A percentile compares a stretch with the other conserved stretches of the same genome.
These are phyloP conservation scores for Saxispiralis lemnorum DNA, from an alignment of 495 filamentous ascomycete species.

Conservation along the genomic window DNA sequence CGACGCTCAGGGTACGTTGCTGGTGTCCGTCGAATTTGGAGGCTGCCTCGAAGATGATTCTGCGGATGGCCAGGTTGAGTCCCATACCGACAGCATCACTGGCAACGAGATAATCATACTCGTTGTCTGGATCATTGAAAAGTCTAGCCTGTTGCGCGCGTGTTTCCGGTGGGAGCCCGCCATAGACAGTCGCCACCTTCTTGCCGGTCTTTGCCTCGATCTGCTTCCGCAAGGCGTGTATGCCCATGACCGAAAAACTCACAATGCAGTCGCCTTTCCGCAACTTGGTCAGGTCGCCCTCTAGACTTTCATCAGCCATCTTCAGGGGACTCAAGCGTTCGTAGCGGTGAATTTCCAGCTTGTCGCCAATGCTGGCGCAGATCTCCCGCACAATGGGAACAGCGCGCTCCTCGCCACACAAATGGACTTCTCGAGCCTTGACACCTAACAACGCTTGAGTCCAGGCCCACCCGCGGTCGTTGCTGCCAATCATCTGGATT, in stretches of 20 bases:
- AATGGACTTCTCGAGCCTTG: slow-evolving; percentile 71
- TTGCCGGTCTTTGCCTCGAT: slow-evolving; percentile 61
- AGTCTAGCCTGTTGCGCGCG: slow-evolving; percentile 74
- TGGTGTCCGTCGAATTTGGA: slow-evolving; percentile 44
- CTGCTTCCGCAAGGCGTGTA: slow-evolving; percentile 60
- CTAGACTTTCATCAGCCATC: slow-evolving; percentile 42
- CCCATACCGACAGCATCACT: slow-evolving; percentile 98
- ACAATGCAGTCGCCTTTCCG: slow-evolving; percentile 83
- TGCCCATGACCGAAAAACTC: slow-evolving; percentile 59
- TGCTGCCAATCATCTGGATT: slow-evolving; percentile 87
- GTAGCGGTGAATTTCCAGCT: slow-evolving; percentile 63
- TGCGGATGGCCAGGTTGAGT: slow-evolving; percentile 80
- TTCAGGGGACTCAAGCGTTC: slow-evolving; percentile 62
- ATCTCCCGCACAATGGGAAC: slow-evolving; percentile 65
- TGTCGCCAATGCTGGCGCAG: slow-evolving; percentile 66
- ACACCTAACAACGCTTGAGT: slow-evolving; percentile 79
- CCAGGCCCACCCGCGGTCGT: slow-evolving; percentile 86
- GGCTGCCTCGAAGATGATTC: slow-evolving; percentile 68
- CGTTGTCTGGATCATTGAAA: slow-evolving; percentile 87
- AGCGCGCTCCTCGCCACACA: slow-evolving; percentile 77
- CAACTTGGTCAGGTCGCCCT: slow-evolving; percentile 44
- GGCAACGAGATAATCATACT: slow-evolving; percentile 84
- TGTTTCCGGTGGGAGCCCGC: slow-evolving; percentile 78
- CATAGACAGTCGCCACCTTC: slow-evolving; percentile 84
- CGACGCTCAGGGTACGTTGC: slow-evolving; percentile 38